These are phyloP conservation scores for Larix kaempferi DNA, from an alignment of 75 land plant genomes.

Conservation along the genomic window DNA sequence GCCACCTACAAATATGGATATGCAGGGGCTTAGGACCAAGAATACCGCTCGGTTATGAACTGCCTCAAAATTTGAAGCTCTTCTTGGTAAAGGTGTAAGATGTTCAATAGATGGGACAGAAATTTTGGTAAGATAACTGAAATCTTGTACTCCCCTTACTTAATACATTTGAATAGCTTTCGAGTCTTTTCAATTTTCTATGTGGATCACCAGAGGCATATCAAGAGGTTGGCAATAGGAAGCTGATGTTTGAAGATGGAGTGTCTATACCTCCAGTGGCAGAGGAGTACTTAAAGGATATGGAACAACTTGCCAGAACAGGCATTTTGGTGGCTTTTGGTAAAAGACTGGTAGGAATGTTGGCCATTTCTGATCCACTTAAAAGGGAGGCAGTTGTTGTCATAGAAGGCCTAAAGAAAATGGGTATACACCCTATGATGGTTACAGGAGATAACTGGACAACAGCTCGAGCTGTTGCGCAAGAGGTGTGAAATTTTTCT, in stretches of 20 bases:
- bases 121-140: conserved; percentile 34
- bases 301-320: conserved; percentile 75
- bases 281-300: conserved; percentile 52
- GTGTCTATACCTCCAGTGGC: conserved; percentile 50
- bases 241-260: conserved; percentile 44
- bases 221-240: conserved; percentile 65
- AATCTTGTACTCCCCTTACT: not conserved
- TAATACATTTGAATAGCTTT: not conserved
- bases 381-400: conserved; percentile 94
- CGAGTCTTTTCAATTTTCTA: not conserved
- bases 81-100: conserved; percentile 67
- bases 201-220: not conserved
- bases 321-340: conserved; percentile 77
- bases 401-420: conserved; percentile 57
- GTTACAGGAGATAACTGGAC: conserved; percentile 98
- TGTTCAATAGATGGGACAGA: conserved; percentile 41
- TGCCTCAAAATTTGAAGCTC: conserved; percentile 49
- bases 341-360: conserved; percentile 47
- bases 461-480: conserved; percentile 88
- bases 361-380: conserved; percentile 86
- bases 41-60: conserved; percentile 21
- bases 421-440: conserved; percentile 86
- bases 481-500: conserved; percentile 50
- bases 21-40: conserved; percentile 18
- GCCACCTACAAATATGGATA: conserved; percentile 19